phyloP scores from a whole-genome alignment of 345 rosid genomes.

The Gossypium herbaceum region DNA sequence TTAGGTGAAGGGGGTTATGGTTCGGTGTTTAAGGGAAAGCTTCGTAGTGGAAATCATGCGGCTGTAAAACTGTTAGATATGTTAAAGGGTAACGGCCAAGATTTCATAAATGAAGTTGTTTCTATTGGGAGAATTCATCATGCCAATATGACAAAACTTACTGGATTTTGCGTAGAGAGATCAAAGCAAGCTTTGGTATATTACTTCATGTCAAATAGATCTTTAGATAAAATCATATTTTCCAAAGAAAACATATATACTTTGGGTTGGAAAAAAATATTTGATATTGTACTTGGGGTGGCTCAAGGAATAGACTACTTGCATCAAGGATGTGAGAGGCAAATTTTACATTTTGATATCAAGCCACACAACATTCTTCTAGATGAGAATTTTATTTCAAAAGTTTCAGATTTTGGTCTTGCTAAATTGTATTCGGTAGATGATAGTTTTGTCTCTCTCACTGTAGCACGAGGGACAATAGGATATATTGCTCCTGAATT shows the following conservation, averaged over 20 bases:
- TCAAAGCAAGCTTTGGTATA: slow-evolving; percentile 12
- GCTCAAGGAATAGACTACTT: slow-evolving; percentile 13
- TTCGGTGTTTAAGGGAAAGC: slow-evolving; percentile 11
- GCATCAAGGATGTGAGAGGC: background rate
- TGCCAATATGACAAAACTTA: background rate
- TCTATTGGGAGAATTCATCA: background rate
- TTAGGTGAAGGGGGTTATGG: slow-evolving; percentile 18
- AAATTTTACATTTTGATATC: slow-evolving; percentile 6
- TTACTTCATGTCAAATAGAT: slow-evolving; percentile 5
- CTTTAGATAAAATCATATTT: background rate
- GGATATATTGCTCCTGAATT: slow-evolving; percentile 4
- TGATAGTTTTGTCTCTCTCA: slow-evolving; percentile 11
- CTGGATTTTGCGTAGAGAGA: background rate
- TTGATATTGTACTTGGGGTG: background rate
- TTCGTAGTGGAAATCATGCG: background rate
- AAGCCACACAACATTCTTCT: slow-evolving; percentile 9
- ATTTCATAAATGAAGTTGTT: slow-evolving; percentile 4
- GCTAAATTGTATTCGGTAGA: slow-evolving; percentile 5
- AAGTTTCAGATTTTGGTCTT: slow-evolving; percentile 20
- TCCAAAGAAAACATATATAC: background rate
- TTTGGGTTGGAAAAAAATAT: slow-evolving; percentile 8
- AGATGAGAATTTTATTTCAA: slow-evolving; percentile 8
- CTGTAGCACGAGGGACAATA: background rate
- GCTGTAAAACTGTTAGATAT: slow-evolving; percentile 6
- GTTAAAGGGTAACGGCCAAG: background rate